Conservation (phyloP, 768 basidiomycete species). For the Russula olivacea region DNA sequence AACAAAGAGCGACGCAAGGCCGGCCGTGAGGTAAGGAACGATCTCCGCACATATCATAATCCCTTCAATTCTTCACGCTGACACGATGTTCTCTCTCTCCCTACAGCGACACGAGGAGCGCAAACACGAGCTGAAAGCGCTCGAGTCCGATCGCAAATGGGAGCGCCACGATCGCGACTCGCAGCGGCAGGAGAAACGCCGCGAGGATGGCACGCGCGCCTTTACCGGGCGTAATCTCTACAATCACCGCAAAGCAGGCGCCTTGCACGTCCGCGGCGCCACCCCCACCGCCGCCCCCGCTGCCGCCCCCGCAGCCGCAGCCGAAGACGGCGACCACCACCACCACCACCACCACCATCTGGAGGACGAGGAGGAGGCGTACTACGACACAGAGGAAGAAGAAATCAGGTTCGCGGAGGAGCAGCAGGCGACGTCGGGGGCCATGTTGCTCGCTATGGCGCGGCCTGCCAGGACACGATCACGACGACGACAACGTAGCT, state of each 20-base stretch:
- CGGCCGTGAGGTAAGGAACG: conserved; percentile 14
- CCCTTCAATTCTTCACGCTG: neutral
- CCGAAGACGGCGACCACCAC: neutral
- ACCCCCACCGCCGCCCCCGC: too few species aligned
- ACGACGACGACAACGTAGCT: neutral
- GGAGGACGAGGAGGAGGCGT: neutral
- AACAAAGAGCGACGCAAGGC: conserved; percentile 13
- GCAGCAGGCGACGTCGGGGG: conserved; percentile 6
- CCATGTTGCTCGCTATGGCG: conserved; percentile 15
- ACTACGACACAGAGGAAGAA: neutral
- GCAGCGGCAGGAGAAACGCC: neutral
- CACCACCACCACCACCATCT: too few species aligned
- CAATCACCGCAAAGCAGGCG: neutral
- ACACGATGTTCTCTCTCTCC: neutral
- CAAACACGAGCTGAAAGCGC: neutral
- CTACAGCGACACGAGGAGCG: conserved; percentile 18
- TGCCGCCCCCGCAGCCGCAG: neutral
- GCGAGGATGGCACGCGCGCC: neutral
- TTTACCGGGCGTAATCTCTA: conserved; percentile 6
- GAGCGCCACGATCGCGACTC: neutral
- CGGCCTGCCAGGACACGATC: conserved; percentile 6
- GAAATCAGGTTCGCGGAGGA: too few species aligned
- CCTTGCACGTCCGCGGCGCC: neutral
- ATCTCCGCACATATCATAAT: neutral
- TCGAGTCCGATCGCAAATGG: neutral